Percentiles rank a stretch among this genome's conserved stretches.
Conservation (phyloP, 2,329 filamentous ascomycete species). For the Alternaria gansuensis region DNA sequence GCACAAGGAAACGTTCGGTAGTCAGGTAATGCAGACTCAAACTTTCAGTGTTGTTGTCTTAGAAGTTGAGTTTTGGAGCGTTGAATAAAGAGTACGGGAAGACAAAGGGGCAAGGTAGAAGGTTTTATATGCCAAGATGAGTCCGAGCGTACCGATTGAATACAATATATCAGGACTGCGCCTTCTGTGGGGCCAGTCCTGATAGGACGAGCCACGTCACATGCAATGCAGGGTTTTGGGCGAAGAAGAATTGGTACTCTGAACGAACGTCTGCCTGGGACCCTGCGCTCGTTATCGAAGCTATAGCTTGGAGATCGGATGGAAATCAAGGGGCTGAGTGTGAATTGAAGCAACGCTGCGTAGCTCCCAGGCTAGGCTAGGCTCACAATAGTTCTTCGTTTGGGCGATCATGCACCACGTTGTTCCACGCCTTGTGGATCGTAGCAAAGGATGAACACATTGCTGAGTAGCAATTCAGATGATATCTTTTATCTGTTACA, state of each 20-base stretch:
- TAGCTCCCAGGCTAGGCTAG: not conserved
- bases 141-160: not conserved
- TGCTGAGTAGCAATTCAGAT: not conserved
- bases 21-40: not conserved
- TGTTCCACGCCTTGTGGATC: not conserved
- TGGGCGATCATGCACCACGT: not conserved
- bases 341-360: not conserved
- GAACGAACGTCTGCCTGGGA: not conserved
- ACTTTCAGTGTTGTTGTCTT: not conserved
- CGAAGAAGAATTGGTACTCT: not conserved
- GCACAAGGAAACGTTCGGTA: not conserved
- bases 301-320: not conserved
- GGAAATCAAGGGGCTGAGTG: not conserved
- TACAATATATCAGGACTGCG: not conserved
- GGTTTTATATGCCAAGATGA: not conserved
- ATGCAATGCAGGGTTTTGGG: not conserved
- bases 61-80: not conserved
- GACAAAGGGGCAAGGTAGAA: not conserved
- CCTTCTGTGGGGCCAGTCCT: not conserved
- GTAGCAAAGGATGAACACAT: not conserved
- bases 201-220: not conserved
- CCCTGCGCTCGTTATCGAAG: not conserved
- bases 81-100: not conserved
- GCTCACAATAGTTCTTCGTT: not conserved
- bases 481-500: not conserved